These are phyloP conservation scores for Loxodes magnus DNA, from an alignment of 73 alveolate genomes.

Conservation along the genomic window DNA sequence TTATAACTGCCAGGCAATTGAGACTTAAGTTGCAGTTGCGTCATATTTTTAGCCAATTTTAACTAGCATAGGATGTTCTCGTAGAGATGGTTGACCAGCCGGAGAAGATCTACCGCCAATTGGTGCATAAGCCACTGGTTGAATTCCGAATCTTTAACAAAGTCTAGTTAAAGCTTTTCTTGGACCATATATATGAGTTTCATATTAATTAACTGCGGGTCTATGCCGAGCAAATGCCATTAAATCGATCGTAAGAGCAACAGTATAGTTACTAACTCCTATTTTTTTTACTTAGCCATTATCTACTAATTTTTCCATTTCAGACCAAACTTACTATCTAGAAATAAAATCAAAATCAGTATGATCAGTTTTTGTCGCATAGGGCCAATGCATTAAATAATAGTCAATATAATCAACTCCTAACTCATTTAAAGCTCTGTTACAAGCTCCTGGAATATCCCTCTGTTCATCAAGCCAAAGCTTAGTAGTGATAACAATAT, in stretches of 20 bases:
- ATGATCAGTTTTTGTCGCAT: constrained; percentile 21
- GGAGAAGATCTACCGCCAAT: constrained; percentile 49
- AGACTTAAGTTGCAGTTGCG: constrained; percentile 46
- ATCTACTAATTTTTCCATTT: constrained; percentile 47
- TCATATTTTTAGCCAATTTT: constrained; percentile 48
- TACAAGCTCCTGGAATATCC: constrained; percentile 45
- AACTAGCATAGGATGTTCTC: constrained; percentile 26
- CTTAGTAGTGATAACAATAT: constrained; percentile 57
- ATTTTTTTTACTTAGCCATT: constrained; percentile 44
- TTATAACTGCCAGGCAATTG: constrained; percentile 48
- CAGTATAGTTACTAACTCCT: constrained; percentile 63
- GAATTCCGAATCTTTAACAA: constrained; percentile 21
- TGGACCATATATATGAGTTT: constrained; percentile 39
- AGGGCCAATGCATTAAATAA: constrained; percentile 49
- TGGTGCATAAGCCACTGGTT: constrained; percentile 53
- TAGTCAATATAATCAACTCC: constrained; percentile 42
- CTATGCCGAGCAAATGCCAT: constrained; percentile 37
- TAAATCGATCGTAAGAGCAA: constrained; percentile 33
- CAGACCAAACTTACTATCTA: constrained; percentile 48
- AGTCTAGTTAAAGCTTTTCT: constrained; percentile 30
- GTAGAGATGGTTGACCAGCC: constrained; percentile 5
- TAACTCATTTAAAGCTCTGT: constrained; percentile 39
- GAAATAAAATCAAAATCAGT: constrained; percentile 22
- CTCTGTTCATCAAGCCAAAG: constrained; percentile 41
- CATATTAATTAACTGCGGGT: constrained; percentile 66